Conservation (phyloP, 2,329 filamentous ascomycete species). For the Neonectria hederae region DNA sequence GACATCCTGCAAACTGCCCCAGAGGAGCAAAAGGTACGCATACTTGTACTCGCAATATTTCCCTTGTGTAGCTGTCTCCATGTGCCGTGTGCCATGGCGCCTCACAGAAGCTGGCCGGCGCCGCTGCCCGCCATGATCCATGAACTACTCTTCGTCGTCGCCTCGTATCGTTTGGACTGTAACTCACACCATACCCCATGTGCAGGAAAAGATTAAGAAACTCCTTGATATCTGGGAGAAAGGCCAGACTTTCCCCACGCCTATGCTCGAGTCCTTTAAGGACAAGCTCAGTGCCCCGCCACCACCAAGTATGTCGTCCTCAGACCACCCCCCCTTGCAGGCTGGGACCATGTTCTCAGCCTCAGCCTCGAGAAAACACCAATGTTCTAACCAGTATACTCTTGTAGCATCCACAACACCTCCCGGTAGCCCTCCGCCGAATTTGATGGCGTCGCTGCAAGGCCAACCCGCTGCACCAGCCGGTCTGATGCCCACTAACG, state of each 20-base stretch:
- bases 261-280: conserved; percentile 85
- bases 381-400: conserved; percentile 52
- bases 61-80: conserved; percentile 36
- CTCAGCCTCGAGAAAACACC: not conserved
- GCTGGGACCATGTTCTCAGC: conserved; percentile 4
- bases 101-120: conserved; percentile 22
- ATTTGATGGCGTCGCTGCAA: conserved; percentile 53
- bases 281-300: conserved; percentile 74
- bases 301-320: conserved; percentile 68
- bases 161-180: conserved; percentile 40
- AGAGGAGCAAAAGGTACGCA: conserved; percentile 95
- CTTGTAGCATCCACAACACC: conserved; percentile 75
- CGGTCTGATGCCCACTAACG: conserved; percentile 54
- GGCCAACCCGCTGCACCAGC: conserved; percentile 47
- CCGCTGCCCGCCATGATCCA: conserved; percentile 23
- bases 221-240: conserved; percentile 98
- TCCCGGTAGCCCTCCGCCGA: conserved; percentile 66
- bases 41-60: conserved; percentile 37
- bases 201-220: conserved; percentile 93
- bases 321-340: not conserved
- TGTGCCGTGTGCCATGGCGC: conserved; percentile 28
- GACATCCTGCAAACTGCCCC: conserved; percentile 91
- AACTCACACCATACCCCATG: conserved; percentile 53
- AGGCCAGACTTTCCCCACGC: conserved; percentile 84
- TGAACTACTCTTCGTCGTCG: conserved; percentile 30